phyloP scores from a whole-genome alignment of 1,284 basidiomycete species.

The Xanthoconium separans region DNA sequence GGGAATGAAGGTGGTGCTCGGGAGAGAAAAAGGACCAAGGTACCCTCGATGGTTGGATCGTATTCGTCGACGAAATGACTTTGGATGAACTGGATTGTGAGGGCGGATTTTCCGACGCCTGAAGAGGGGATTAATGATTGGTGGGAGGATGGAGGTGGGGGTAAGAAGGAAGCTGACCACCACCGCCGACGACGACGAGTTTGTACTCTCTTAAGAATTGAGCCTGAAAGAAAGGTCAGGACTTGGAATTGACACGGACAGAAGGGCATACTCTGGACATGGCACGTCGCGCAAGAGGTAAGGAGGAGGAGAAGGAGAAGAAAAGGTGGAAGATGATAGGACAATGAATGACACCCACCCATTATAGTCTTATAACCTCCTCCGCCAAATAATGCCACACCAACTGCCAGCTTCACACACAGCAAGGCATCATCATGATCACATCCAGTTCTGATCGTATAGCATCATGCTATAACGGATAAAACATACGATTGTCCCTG shows the following conservation, averaged over 20 bases:
- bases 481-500: too few relatives aligned
- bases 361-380: slow-evolving; percentile 15
- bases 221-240: slow-evolving; percentile 51
- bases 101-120: slow-evolving; percentile 96
- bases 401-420: slow-evolving; percentile 1
- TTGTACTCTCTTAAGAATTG: slow-evolving; percentile 95
- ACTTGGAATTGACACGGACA: background rate
- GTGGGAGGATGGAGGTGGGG: background rate
- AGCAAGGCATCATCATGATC: background rate
- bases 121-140: background rate
- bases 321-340: slow-evolving; percentile 15
- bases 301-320: background rate
- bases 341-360: slow-evolving; percentile 4
- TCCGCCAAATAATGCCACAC: slow-evolving; percentile 30
- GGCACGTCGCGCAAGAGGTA: slow-evolving; percentile 1
- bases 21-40: slow-evolving; percentile 14
- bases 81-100: slow-evolving; percentile 98
- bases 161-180: slow-evolving; percentile 60
- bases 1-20: slow-evolving; percentile 4
- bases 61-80: slow-evolving; percentile 98
- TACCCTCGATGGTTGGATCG: slow-evolving; percentile 95
- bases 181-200: slow-evolving; percentile 96
- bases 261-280: slow-evolving; percentile 33
- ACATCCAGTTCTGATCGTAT: background rate
- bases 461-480: background rate